Base-by-base conservation (phyloP, 495 filamentous ascomycete genomes). In the Hypoxylon crocopeplum region DNA sequence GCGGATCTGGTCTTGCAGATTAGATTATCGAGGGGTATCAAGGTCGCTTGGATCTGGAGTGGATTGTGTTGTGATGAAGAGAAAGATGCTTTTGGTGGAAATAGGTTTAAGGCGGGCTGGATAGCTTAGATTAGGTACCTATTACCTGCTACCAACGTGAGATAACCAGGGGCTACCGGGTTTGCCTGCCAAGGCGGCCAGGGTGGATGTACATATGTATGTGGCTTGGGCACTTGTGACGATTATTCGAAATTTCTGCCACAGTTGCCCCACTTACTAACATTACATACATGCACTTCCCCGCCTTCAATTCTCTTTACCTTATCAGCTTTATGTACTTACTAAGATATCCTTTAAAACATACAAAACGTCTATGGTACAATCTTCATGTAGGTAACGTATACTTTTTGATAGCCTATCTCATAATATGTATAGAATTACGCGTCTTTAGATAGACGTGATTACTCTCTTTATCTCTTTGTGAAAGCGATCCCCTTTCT, bases 11-110 rank as follows among this genome's bases (percentile, higher is more conserved):
- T 53, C 48, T 58, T 52, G 40, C 41, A 53, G 46, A 58, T 44
- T 62, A 57, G 59, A 56, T 57, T 40, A 49, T 64, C 60, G 57
- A 61, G 57, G 57, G 57, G 57, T 61, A 61, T 61, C 57, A 61
- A 17, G 47, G 27, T 54, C 44, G 49, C 39, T 55, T 56, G 44
- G 54, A 8, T 27, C 24, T 49, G 44, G 33, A 27, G 48, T 49
- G 52, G 59, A 48, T 64, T 64, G 42, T 64, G 48, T 54, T 64
- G 55, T 59, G 61, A 55, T 57, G 41, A 54, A 64, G 47, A 63
- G 48, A 55, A 59, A 59, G 48, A 29, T 50, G 44, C 44, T 49
- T 64, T 59, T 64, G 49, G 49, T 55, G 55, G 61, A 64, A 59
- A 64, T 59, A 59, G 60, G 54, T 64, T 50, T 59, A 64, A 58